Conservation (phyloP, 257 asterid species). For the Hygrophila difformis region DNA sequence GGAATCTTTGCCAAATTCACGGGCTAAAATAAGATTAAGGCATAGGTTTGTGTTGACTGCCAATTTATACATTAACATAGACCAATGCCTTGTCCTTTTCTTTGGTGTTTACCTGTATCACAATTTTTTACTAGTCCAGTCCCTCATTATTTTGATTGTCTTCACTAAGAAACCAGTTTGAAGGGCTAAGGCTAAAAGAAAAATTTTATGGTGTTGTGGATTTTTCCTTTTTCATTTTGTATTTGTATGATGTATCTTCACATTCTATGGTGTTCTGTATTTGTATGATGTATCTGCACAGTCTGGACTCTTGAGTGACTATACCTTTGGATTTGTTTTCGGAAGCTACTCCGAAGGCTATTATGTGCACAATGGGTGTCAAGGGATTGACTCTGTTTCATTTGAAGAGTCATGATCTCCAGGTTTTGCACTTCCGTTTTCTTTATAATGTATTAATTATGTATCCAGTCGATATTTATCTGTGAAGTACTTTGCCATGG, state of each 20-base stretch:
- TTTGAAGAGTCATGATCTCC: constrained; percentile 83
- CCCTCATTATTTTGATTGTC: no score
- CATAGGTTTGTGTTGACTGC: no score
- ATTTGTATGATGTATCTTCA: constrained; percentile 16
- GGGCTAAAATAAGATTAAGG: no score
- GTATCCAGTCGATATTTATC: background rate
- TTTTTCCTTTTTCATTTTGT: background rate
- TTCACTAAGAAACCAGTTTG: no score
- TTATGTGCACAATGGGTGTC: constrained; percentile 79
- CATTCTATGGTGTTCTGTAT: background rate
- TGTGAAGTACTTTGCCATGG: constrained; percentile 7
- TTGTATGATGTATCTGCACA: background rate
- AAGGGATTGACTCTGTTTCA: constrained; percentile 86
- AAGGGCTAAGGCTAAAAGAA: no score
- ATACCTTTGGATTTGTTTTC: constrained; percentile 21
- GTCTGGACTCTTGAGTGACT: constrained; percentile 5
- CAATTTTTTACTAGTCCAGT: no score
- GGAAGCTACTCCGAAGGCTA: constrained; percentile 89
- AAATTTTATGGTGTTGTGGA: no score
- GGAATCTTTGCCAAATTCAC: no score
- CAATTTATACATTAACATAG: no score
- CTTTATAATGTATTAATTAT: constrained; percentile 15
- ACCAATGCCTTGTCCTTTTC: no score
- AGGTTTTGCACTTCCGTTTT: constrained; percentile 37
- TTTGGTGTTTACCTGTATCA: no score